Evolutionary conservation across 2,329 filamentous ascomycete genomes (phyloP).

Genomic region (Nemania serpens): DNA sequence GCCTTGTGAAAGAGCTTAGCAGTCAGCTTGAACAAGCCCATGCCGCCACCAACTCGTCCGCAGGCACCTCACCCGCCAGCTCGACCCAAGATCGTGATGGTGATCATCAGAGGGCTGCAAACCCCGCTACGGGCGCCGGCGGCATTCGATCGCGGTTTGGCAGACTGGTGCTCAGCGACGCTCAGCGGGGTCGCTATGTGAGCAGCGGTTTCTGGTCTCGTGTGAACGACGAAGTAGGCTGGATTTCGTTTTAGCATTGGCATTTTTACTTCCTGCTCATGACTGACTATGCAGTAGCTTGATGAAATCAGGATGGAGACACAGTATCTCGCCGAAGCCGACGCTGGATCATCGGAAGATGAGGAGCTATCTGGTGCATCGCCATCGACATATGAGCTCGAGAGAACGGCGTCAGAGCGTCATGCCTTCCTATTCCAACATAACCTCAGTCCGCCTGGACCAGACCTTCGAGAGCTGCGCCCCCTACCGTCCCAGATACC

Average conservation of each 20-base stretch:
- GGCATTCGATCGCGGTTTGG: constrained; percentile 50
- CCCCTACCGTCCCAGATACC: constrained; percentile 61
- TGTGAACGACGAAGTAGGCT: constrained; percentile 58
- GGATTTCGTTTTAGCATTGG: background rate
- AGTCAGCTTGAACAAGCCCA: constrained; percentile 52
- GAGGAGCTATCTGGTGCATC: constrained; percentile 40
- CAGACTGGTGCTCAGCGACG: constrained; percentile 52
- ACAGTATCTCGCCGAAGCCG: constrained; percentile 39
- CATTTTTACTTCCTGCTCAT: constrained; percentile 10
- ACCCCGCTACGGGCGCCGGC: constrained; percentile 10
- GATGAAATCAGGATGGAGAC: constrained; percentile 51
- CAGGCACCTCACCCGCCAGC: constrained; percentile 38
- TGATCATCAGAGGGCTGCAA: constrained; percentile 12
- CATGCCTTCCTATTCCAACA: constrained; percentile 58
- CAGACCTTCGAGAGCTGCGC: constrained; percentile 48
- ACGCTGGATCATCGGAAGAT: constrained; percentile 47
- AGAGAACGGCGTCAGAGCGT: constrained; percentile 50
- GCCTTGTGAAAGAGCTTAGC: constrained; percentile 55
- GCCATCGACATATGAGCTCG: constrained; percentile 46
- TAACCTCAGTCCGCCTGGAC: constrained; percentile 41
- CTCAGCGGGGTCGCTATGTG: constrained; percentile 51
- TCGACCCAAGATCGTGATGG: constrained; percentile 33
- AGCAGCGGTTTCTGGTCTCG: constrained; percentile 60
- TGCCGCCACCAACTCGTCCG: constrained; percentile 33
- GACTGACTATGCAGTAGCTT: constrained; percentile 43